Percentiles rank a stretch among this genome's conserved stretches.
phyloP scores from a whole-genome alignment of 495 filamentous ascomycete genomes.

The Ramalina intermedia region DNA sequence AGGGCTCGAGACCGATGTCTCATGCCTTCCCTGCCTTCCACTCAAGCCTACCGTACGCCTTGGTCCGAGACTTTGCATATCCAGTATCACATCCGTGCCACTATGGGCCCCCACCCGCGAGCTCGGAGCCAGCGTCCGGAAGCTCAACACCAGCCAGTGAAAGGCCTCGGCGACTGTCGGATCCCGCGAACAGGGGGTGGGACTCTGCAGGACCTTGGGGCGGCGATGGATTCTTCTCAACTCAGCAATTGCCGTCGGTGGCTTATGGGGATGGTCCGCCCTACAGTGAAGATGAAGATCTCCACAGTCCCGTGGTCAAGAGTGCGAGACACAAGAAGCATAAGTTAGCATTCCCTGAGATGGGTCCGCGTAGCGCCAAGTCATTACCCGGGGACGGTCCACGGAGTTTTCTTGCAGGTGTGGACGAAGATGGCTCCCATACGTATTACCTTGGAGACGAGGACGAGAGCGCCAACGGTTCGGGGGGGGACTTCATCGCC shows the following conservation, averaged over 20 bases:
- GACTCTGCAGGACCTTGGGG: constrained; percentile 37
- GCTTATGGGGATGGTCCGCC: constrained; percentile 84
- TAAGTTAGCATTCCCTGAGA: constrained; percentile 48
- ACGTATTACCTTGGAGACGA: constrained; percentile 59
- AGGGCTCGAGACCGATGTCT: constrained; percentile 56
- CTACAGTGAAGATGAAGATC: constrained; percentile 94
- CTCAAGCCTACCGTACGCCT: constrained; percentile 74
- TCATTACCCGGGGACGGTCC: constrained; percentile 32
- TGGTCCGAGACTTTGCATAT: constrained; percentile 95
- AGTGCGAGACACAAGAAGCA: constrained; percentile 69
- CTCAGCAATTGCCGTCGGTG: constrained; percentile 64
- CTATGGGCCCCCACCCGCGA: constrained; percentile 78
- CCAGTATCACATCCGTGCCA: constrained; percentile 68
- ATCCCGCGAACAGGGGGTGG: constrained; percentile 52
- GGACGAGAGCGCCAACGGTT: constrained; percentile 52
- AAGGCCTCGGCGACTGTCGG: constrained; percentile 54
- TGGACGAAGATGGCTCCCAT: constrained; percentile 59
- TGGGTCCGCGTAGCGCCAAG: constrained; percentile 24
- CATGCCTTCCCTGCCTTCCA: constrained; percentile 71
- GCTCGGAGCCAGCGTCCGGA: constrained; percentile 51
- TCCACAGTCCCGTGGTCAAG: constrained; percentile 76
- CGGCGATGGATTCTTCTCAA: constrained; percentile 27
- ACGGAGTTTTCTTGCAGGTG: constrained; percentile 50
- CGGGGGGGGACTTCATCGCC: constrained; percentile 67
- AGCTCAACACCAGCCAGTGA: constrained; percentile 79